Conservation (phyloP, 352 stramenopile genomes). For the Pythium brassicae region DNA sequence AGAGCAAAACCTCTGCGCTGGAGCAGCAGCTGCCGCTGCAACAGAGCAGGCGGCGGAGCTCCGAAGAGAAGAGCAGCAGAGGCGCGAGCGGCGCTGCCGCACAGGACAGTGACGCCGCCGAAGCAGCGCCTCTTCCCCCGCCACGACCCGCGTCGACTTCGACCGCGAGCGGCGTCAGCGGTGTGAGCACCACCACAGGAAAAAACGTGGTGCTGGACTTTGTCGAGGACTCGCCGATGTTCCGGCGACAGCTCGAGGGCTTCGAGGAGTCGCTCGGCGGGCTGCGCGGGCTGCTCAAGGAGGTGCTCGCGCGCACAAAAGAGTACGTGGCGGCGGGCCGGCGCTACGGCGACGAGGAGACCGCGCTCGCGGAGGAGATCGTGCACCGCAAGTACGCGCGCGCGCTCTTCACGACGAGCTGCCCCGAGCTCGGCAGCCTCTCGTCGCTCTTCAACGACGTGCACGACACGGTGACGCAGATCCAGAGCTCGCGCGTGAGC, state of each 20-base stretch:
- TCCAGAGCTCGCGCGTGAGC: slow-evolving; percentile 79
- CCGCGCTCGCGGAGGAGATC: slow-evolving; percentile 62
- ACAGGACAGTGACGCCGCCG: background rate
- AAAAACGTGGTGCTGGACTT: slow-evolving; percentile 85
- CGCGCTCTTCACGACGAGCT: slow-evolving; percentile 85
- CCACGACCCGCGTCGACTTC: slow-evolving; percentile 15
- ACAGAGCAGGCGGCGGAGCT: background rate
- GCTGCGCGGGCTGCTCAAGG: slow-evolving; percentile 57
- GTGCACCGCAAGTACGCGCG: slow-evolving; percentile 73
- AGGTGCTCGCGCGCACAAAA: slow-evolving; percentile 67
- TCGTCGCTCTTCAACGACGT: slow-evolving; percentile 80
- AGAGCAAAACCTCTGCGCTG: background rate
- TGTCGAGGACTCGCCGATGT: slow-evolving; percentile 86
- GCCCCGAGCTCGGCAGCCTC: slow-evolving; percentile 56
- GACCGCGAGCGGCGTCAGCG: slow-evolving; percentile 8
- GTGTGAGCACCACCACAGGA: slow-evolving; percentile 32
- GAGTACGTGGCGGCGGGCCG: slow-evolving; percentile 69
- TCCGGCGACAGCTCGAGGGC: slow-evolving; percentile 68
- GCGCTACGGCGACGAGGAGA: slow-evolving; percentile 68
- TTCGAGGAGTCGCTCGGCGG: slow-evolving; percentile 76
- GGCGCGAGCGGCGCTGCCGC: no score
- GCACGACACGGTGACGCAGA: slow-evolving; percentile 74
- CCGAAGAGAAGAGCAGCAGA: background rate
- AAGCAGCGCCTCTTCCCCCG: background rate
- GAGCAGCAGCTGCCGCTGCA: slow-evolving; percentile 1